Evolutionary conservation across 306 rosid genomes (phyloP).

Genomic region (Alnus rubra): DNA sequence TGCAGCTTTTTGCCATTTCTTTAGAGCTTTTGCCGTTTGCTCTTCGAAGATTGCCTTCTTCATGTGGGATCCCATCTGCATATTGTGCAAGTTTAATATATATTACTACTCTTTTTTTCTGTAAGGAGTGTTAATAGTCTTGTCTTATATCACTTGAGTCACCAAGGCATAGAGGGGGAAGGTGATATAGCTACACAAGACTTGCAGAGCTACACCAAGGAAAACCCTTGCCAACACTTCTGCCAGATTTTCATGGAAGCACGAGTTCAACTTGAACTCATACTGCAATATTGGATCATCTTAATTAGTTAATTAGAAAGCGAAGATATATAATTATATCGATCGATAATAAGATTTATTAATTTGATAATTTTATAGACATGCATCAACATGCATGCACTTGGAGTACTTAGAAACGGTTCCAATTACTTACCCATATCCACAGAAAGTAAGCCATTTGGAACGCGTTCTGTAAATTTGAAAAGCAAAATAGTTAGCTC

Average conservation of each 20-base stretch:
- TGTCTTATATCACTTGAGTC: slow-evolving; percentile 49
- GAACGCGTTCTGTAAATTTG: slow-evolving; percentile 57
- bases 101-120: no score
- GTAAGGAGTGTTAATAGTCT: no score
- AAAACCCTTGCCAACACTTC: slow-evolving; percentile 44
- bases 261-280: slow-evolving; percentile 54
- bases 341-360: background rate
- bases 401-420: background rate
- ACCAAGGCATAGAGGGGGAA: slow-evolving; percentile 74
- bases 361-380: background rate
- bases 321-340: background rate
- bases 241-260: slow-evolving; percentile 65
- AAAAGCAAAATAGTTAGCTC: background rate
- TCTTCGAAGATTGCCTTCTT: slow-evolving; percentile 68
- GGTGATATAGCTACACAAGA: slow-evolving; percentile 66
- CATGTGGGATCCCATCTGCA: slow-evolving; percentile 81
- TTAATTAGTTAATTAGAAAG: background rate
- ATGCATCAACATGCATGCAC: background rate
- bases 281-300: slow-evolving; percentile 39
- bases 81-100: background rate
- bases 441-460: slow-evolving; percentile 68
- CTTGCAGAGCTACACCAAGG: slow-evolving; percentile 55
- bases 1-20: slow-evolving; percentile 66
- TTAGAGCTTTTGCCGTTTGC: slow-evolving; percentile 66
- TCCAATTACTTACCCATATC: slow-evolving; percentile 40